A percentile compares a stretch with the other conserved stretches of the same genome.
Evolutionary conservation across 2,329 filamentous ascomycete species (phyloP).

Genomic region (Rhinocladiella similis): DNA sequence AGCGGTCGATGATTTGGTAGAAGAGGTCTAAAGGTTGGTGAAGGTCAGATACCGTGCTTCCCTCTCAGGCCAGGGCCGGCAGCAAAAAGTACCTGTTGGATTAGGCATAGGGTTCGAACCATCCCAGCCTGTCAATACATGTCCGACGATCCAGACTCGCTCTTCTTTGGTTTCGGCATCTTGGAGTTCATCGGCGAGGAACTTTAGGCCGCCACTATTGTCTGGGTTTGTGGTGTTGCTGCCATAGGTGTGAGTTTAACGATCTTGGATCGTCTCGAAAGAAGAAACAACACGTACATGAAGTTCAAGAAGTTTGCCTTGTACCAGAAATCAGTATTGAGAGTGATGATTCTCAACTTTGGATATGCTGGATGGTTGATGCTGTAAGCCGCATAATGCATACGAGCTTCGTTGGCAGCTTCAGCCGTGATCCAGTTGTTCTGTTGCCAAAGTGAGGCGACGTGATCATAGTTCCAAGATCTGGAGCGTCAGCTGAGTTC

Average conservation of each 20-base stretch:
- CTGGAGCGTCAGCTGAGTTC: not conserved
- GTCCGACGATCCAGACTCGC: conserved; percentile 56
- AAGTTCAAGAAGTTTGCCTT: conserved; percentile 45
- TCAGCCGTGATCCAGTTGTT: conserved; percentile 55
- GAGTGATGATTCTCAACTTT: conserved; percentile 53
- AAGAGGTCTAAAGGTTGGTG: conserved; percentile 44
- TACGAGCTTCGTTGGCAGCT: conserved; percentile 48
- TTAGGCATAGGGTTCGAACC: conserved; percentile 55
- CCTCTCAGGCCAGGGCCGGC: too few species aligned
- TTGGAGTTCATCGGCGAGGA: conserved; percentile 54
- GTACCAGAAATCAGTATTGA: conserved; percentile 56
- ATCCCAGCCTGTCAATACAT: conserved; percentile 59
- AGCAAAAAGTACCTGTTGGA: conserved; percentile 53
- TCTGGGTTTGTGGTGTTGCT: conserved; percentile 56
- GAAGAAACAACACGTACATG: conserved; percentile 9
- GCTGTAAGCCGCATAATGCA: conserved; percentile 59
- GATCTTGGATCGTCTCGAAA: conserved; percentile 15
- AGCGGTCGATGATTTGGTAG: conserved; percentile 47
- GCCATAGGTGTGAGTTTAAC: conserved; percentile 44
- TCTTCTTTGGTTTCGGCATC: conserved; percentile 54
- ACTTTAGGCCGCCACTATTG: conserved; percentile 49
- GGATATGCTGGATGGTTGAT: conserved; percentile 50
- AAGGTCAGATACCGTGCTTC: conserved; percentile 9
- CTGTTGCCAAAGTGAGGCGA: conserved; percentile 57
- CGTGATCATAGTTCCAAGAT: conserved; percentile 60